phyloP scores from a whole-genome alignment of 306 rosid species.

The Vigna reflexopilosa region DNA sequence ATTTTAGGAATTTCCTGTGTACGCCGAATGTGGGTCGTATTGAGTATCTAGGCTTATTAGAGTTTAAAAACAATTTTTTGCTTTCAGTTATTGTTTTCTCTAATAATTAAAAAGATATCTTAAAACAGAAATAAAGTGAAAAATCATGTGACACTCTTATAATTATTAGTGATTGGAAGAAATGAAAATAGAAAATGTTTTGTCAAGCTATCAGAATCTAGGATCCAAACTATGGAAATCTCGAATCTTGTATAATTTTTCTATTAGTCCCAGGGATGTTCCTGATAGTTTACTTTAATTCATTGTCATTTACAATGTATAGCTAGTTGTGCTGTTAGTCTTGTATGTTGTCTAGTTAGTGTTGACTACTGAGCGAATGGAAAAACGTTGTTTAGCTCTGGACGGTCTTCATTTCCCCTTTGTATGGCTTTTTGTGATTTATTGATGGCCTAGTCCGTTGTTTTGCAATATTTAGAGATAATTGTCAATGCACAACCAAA shows the following conservation, averaged over 20 bases:
- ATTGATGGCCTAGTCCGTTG: background rate
- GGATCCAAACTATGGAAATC: background rate
- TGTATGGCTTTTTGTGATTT: background rate
- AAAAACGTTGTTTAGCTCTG: conserved; percentile 3
- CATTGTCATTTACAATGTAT: background rate
- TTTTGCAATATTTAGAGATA: background rate
- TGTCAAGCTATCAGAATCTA: conserved; percentile 8
- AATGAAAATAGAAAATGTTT: background rate
- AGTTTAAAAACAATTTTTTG: background rate
- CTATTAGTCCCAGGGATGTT: too few species aligned
- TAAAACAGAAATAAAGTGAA: background rate
- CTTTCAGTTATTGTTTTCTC: conserved; percentile 4
- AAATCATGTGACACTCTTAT: background rate
- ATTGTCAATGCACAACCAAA: background rate
- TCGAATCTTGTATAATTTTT: conserved; percentile 9
- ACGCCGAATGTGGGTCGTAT: background rate
- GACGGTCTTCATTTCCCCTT: background rate
- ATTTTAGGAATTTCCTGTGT: background rate
- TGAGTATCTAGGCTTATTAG: background rate
- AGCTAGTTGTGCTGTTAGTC: background rate
- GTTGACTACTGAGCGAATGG: background rate
- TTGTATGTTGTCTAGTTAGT: conserved; percentile 18
- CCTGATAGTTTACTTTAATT: too few species aligned
- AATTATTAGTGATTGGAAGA: background rate
- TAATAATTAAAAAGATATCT: background rate